Evolutionary conservation across 169 alveolate species (phyloP).

Genomic region (Plasmodium fragile): DNA sequence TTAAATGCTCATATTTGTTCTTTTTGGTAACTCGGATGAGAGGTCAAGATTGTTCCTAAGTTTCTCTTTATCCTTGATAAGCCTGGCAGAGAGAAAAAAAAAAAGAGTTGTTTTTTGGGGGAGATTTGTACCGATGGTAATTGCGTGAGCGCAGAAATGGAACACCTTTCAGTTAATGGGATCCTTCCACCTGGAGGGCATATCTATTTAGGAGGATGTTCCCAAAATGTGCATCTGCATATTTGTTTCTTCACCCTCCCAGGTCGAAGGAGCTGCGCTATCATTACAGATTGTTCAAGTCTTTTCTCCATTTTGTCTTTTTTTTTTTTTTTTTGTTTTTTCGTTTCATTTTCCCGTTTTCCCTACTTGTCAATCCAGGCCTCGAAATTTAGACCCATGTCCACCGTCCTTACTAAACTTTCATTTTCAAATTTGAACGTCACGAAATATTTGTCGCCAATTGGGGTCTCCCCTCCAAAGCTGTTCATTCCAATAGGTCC

Average conservation of each 20-base stretch:
- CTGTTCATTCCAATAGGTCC: background rate
- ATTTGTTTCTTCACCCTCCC: too few relatives aligned
- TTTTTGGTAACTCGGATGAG: slow-evolving; percentile 67
- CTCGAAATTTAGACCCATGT: slow-evolving; percentile 64
- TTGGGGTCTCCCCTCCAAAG: background rate
- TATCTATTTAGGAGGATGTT: background rate
- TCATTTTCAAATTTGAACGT: slow-evolving; percentile 71
- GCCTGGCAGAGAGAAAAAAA: slow-evolving; percentile 6
- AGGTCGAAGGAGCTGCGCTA: background rate
- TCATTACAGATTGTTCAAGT: background rate
- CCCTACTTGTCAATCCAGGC: slow-evolving; percentile 77
- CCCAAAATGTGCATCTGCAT: background rate
- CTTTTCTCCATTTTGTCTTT: background rate
- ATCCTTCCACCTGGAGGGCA: background rate
- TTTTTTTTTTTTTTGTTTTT: background rate
- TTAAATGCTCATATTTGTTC: background rate
- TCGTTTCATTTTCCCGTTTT: background rate
- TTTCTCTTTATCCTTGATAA: slow-evolving; percentile 66
- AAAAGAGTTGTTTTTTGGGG: background rate
- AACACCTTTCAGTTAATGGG: background rate
- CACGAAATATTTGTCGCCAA: slow-evolving; percentile 42
- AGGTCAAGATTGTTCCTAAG: slow-evolving; percentile 45
- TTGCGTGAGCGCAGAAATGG: background rate
- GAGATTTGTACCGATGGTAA: background rate
- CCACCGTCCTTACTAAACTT: slow-evolving; percentile 39